Base-by-base conservation (phyloP, 345 rosid species). In the Populus nigra region DNA sequence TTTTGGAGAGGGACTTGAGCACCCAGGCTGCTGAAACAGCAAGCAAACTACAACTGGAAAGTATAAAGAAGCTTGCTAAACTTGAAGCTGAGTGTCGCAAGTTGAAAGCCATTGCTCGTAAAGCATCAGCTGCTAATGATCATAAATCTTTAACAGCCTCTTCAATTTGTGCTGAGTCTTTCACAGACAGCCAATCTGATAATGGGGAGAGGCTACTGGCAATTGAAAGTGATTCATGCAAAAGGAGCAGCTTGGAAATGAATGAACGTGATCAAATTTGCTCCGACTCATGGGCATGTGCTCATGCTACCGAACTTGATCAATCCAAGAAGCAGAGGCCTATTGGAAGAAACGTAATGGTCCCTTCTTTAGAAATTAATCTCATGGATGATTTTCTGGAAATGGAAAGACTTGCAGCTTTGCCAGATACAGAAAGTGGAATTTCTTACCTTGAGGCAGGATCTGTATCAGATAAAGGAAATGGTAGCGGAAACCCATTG, bases 341-440 rank as follows among this genome's bases (percentile, higher is more conserved):
- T 49, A 69, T 74, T 65, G 72, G 78, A 72, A 85, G 83, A 57
- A 86, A 82, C 71, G 62, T 84, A 41, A 78, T 83, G 5, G 71
- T 81, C 35, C 82, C 89, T 39, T 82, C 91, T 50, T 65, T 83
- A 72, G 89, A 90, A 77, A 85, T 90, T 73, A 89, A 88, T 85
- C 91, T 93, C 66, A 95, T 95, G 97, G 96, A 90, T 84, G 99
- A 95, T 86, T 95, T 95, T 79, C 94, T 95, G 70, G 99, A 95
- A 83, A 95, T 95, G 98, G 99, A 95, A 77, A 91, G 86, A 85
- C 91, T 94, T 1, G 98, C 92, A 29, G 88, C 92, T 57, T 69
- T 76, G 71, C 91, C 88, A 0, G 86, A 79, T 36, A 81, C 86
- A 73, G 89, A 82, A 82, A 83, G 77, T 22, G 86, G 78, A 76